Percentiles rank a stretch among this genome's conserved stretches.
Conservation (phyloP, 495 filamentous ascomycete genomes). For the Aspergillus baeticus region DNA sequence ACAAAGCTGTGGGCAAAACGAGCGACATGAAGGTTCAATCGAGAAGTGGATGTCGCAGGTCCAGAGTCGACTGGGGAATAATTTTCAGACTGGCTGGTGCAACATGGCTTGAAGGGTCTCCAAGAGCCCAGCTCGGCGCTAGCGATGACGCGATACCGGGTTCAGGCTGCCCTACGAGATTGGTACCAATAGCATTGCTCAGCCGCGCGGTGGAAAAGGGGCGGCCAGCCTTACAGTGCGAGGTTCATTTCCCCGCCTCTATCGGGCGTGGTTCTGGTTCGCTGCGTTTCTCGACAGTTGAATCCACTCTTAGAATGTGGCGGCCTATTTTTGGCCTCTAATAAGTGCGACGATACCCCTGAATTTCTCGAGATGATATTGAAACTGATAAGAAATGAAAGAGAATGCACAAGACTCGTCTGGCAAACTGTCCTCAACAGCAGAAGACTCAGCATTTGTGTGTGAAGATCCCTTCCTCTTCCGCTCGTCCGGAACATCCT, state of each 20-base stretch:
- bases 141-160: slow-evolving; percentile 12
- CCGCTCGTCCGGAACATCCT: background rate
- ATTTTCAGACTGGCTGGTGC: background rate
- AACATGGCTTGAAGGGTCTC: background rate
- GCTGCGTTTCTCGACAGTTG: background rate
- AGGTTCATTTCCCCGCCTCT: background rate
- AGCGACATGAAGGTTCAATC: slow-evolving; percentile 6
- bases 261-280: background rate
- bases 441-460: background rate
- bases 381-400: too few species aligned
- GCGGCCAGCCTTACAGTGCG: background rate
- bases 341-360: background rate
- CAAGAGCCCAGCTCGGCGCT: background rate
- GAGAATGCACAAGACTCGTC: background rate
- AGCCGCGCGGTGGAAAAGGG: background rate
- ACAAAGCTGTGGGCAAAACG: slow-evolving; percentile 7
- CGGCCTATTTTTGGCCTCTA: background rate
- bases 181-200: background rate
- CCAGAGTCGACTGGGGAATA: background rate
- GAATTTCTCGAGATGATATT: background rate
- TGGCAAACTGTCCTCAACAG: too few species aligned
- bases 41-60: background rate
- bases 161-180: background rate
- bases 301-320: background rate
- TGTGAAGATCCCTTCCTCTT: background rate